Evolutionary conservation across 768 basidiomycete genomes (phyloP), one percentile per base, ranked within the genome.

Genomic region (Termitomyces sp.): DNA sequence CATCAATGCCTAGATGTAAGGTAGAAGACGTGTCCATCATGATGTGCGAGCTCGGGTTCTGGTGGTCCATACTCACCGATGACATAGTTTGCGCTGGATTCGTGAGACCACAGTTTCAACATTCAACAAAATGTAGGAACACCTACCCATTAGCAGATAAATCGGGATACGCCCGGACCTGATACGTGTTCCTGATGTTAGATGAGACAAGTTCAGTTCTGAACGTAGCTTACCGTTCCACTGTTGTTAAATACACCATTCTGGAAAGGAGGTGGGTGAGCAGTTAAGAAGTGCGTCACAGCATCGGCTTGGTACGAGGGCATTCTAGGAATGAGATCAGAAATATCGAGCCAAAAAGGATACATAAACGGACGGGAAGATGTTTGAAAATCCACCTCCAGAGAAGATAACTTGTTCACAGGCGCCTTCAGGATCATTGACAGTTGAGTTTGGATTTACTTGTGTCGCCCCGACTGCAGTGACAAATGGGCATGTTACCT

Each of bases 391-490:
- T 51, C 82, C 83, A 48, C 82, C 83, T 22, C 82, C 73, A 15
- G 81, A 79, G 61, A 75, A 75, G 27, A 82, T 81, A 5, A 75
- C 71, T 61, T 74, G 63, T 58, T 77, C 72, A 55, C 80, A 82
- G 0, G 81, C 81, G 22, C 67, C 67, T 67, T 83, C 81, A 3
- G 70, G 69, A 39, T 81, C 78, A 30, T 63, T 66, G 0, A 83
- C 75, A 1, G 73, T 77, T 9, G 76, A 73, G n/a, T 73, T 73
- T 1, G 73, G 73, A 34, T 74, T 76, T 53, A 83, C 59, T 57
- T 83, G 81, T 4, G 81, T 83, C 0, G 76, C 79, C 12, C 82
- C 81, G 41, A 83, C 78, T 6, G 81, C 75, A 20, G 81, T 82
- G 27, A 82, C 67, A 54, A 75, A 82, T 0, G 81, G 80, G 61